phyloP scores from a whole-genome alignment of 1,284 basidiomycete species.

The Trichosporon sp. region DNA sequence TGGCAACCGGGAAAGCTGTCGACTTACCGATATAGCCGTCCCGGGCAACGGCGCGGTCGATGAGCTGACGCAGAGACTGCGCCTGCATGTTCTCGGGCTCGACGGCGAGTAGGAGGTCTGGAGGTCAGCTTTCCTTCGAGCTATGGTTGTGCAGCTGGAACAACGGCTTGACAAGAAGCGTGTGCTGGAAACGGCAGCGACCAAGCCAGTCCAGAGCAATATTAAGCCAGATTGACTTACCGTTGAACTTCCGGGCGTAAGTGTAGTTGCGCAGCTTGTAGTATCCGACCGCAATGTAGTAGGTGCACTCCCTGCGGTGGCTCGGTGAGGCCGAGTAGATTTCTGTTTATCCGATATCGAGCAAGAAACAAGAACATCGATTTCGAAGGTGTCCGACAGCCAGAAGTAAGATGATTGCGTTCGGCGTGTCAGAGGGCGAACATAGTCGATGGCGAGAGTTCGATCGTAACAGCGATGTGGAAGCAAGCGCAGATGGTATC shows the following conservation, averaged over 20 bases:
- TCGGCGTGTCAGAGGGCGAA: not conserved
- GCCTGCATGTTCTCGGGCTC: slow-evolving; percentile 94
- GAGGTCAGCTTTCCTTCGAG: not conserved
- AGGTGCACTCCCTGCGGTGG: slow-evolving; percentile 88
- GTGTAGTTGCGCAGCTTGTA: slow-evolving; percentile 96
- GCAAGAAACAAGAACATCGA: not conserved
- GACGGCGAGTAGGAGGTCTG: slow-evolving; percentile 81
- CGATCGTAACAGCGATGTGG: not conserved
- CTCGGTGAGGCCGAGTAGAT: slow-evolving; percentile 85
- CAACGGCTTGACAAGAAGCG: too few species aligned
- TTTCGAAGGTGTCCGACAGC: not conserved
- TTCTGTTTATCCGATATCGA: slow-evolving; percentile 54
- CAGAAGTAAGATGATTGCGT: not conserved
- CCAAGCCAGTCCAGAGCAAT: too few species aligned
- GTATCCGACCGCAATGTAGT: slow-evolving; percentile 93
- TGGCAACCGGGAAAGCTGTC: slow-evolving; percentile 17
- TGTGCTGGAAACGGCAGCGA: too few species aligned
- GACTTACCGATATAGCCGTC: slow-evolving; percentile 56
- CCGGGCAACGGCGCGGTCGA: slow-evolving; percentile 79
- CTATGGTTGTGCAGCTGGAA: too few species aligned
- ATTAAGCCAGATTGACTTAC: slow-evolving; percentile 52
- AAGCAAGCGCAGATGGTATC: too few species aligned
- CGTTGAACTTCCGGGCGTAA: slow-evolving; percentile 88
- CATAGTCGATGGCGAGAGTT: too few species aligned
- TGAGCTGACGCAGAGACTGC: slow-evolving; percentile 73